These are phyloP conservation scores for Shiraia bambusicola DNA, from an alignment of 2,329 filamentous ascomycete species.

Conservation along the genomic window DNA sequence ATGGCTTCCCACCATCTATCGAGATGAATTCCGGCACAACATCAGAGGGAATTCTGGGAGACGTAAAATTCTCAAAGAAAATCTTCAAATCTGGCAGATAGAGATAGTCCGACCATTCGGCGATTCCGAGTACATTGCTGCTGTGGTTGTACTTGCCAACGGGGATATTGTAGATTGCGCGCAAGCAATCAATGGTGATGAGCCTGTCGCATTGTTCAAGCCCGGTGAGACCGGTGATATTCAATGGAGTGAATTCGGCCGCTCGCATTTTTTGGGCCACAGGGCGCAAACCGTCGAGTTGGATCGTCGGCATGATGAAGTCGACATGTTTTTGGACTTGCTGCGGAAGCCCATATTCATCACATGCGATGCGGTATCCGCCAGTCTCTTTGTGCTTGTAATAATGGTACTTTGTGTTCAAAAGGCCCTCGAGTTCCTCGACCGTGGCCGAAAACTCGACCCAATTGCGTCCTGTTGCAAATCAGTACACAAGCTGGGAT, in stretches of 20 bases:
- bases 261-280: conserved; percentile 8
- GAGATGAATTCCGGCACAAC: conserved; percentile 27
- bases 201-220: conserved; percentile 11
- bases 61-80: conserved; percentile 45
- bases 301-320: conserved; percentile 18
- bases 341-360: conserved; percentile 17
- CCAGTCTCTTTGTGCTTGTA: conserved; percentile 18
- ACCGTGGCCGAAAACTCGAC: conserved; percentile 12
- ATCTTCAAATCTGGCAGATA: conserved; percentile 50
- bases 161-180: conserved; percentile 22
- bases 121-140: conserved; percentile 36
- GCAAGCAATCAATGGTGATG: conserved; percentile 19
- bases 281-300: conserved; percentile 16
- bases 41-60: conserved; percentile 16
- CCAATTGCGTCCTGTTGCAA: conserved; percentile 11
- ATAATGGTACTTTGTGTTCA: conserved; percentile 18
- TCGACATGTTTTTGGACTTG: conserved; percentile 18
- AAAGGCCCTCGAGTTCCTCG: conserved; percentile 13
- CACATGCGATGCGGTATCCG: conserved; percentile 17
- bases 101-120: conserved; percentile 47
- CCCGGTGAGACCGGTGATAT: conserved; percentile 8
- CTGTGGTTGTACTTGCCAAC: conserved; percentile 18
- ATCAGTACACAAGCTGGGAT: not conserved
- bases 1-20: conserved; percentile 42
- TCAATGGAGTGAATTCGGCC: conserved; percentile 4